Percentiles rank a stretch among this genome's conserved stretches.
Conservation (phyloP, 2,329 filamentous ascomycete species). For the Colletotrichum tofieldiae region DNA sequence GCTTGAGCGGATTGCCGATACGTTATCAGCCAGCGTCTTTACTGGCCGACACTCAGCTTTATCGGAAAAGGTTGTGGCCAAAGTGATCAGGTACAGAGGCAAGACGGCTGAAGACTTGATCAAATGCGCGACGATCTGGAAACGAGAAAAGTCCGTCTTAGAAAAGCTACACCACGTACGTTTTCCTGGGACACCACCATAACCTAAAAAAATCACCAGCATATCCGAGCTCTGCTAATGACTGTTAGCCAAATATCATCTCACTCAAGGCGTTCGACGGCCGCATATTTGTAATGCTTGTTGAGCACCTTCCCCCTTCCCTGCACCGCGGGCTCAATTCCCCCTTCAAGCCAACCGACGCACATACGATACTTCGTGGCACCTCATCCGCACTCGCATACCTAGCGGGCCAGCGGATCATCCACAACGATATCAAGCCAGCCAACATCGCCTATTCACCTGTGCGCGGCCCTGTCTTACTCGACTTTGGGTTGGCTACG, state of each 20-base stretch:
- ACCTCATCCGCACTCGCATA: slow-evolving; percentile 20
- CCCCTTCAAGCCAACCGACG: slow-evolving; percentile 11
- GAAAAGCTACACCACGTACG: slow-evolving; percentile 4
- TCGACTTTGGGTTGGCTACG: slow-evolving; percentile 37
- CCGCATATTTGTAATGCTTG: slow-evolving; percentile 1
- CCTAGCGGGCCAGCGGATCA: slow-evolving; percentile 13
- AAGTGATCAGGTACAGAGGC: slow-evolving; percentile 4
- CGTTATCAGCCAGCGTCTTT: slow-evolving; percentile 6
- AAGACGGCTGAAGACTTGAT: slow-evolving; percentile 9
- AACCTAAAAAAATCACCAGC: not conserved
- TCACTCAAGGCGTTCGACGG: slow-evolving; percentile 5
- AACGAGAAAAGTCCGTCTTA: not conserved
- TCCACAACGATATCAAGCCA: slow-evolving; percentile 39
- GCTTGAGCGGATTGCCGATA: slow-evolving; percentile 10
- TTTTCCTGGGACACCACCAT: not conserved
- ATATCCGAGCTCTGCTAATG: slow-evolving; percentile 1
- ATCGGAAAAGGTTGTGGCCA: slow-evolving; percentile 10
- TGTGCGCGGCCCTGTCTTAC: slow-evolving; percentile 23
- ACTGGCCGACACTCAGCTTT: slow-evolving; percentile 8
- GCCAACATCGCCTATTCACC: slow-evolving; percentile 35
- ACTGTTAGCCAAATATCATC: slow-evolving; percentile 4
- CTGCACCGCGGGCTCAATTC: slow-evolving; percentile 11
- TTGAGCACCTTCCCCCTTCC: slow-evolving; percentile 16
- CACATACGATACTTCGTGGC: slow-evolving; percentile 19
- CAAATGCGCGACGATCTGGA: slow-evolving; percentile 9